phyloP scores from a whole-genome alignment of 371 early-diverging fungal species.

The Mucor irregularis region DNA sequence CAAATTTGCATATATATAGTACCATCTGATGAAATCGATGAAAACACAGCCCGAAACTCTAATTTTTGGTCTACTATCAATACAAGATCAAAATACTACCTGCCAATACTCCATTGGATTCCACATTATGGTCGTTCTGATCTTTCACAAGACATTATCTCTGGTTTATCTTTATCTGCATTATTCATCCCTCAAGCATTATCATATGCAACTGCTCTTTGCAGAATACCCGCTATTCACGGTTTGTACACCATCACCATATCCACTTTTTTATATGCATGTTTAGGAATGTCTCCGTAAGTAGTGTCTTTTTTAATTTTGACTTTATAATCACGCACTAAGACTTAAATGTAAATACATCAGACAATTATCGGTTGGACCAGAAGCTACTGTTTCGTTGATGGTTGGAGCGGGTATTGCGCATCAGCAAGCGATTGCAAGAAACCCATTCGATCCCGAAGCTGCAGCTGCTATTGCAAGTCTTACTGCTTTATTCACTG shows the following conservation, averaged over 20 bases:
- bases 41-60: not conserved
- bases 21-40: slow-evolving; percentile 8
- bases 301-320: not conserved
- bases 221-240: slow-evolving; percentile 69
- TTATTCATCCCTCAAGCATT: slow-evolving; percentile 84
- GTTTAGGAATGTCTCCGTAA: slow-evolving; percentile 82
- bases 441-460: slow-evolving; percentile 35
- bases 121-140: slow-evolving; percentile 61
- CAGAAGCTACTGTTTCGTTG: slow-evolving; percentile 86
- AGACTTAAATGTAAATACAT: not conserved
- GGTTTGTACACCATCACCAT: slow-evolving; percentile 82
- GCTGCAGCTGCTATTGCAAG: slow-evolving; percentile 57
- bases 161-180: slow-evolving; percentile 81
- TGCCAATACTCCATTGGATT: slow-evolving; percentile 84
- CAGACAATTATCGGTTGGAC: slow-evolving; percentile 82
- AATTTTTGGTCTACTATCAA: not conserved
- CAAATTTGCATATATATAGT: not conserved
- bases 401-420: slow-evolving; percentile 74
- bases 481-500: slow-evolving; percentile 75
- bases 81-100: slow-evolving; percentile 74
- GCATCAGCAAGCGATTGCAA: slow-evolving; percentile 39
- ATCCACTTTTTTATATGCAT: slow-evolving; percentile 73
- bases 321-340: not conserved
- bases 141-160: slow-evolving; percentile 62
- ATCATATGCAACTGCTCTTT: slow-evolving; percentile 73